Evolutionary conservation across 805 yeast species (phyloP), one percentile per base, ranked within the genome.

Genomic region (Kregervanrija pseudodelftensis): DNA sequence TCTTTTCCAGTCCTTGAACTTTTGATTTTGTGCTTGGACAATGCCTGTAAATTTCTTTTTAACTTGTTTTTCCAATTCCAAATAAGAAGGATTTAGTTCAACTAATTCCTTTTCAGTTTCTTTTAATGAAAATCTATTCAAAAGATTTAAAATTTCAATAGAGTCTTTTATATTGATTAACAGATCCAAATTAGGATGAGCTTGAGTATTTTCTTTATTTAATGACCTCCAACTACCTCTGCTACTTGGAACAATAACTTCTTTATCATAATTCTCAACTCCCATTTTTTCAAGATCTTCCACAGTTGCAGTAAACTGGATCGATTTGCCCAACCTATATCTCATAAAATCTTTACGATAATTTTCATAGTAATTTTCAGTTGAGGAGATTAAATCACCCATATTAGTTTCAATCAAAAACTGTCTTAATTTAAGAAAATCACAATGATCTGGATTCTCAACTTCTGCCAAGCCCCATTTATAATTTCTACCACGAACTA

Each of bases 381-480:
- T 86, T 8, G 88, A 72, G n/a, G 68, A 59, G 36, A 87, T 79
- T 52, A 90, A 73, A 57, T 89, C 96, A 41, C 85, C 74, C 83
- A 87, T 76, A 62, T 86, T 76, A 15, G 80, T 73, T 17, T 81
- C 73, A 64, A 90, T 69, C 40, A 90, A 66, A 34, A 87, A 64
- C 33, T 79, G 73, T 52, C 86, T 76, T 50, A 90, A 70, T 48
- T 70, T 70, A 30, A 64, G 50, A 57, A 88, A 88, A 60, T 91
- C 96, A 64, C 95, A 86, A 61, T 84, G 89, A 8, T 67, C 62
- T 14, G 74, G 75, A 60, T 87, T 82, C 57, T 85, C 95, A 36
- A 86, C 84, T 58, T 89, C 95, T 11, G 86, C 85, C 16, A 76
- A 63, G 0, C 97, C 97, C 96, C 96, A 90, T 13, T 69, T 72